phyloP scores from a whole-genome alignment of 2,329 filamentous ascomycete genomes.

The Aureobasidium sp. region DNA sequence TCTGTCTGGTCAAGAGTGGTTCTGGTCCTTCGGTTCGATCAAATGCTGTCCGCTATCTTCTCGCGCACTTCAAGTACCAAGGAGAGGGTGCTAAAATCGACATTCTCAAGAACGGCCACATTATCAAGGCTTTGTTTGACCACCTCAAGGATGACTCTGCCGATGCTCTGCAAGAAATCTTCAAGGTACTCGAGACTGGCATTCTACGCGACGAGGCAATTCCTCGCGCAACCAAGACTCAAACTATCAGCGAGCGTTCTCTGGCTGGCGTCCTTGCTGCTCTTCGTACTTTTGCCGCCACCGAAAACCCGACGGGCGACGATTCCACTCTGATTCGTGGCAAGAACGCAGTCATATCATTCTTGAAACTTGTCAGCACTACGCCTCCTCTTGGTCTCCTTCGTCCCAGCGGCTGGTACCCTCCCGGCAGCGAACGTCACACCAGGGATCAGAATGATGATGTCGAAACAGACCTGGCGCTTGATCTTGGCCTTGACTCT shows the following conservation, averaged over 20 bases:
- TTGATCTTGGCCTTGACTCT: constrained; percentile 63
- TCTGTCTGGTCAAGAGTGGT: constrained; percentile 60
- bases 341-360: constrained; percentile 54
- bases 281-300: constrained; percentile 42
- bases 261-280: constrained; percentile 64
- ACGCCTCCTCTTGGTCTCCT: constrained; percentile 64
- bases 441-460: constrained; percentile 19
- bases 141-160: constrained; percentile 71
- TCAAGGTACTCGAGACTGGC: constrained; percentile 60
- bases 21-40: constrained; percentile 69
- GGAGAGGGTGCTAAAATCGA: constrained; percentile 71
- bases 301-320: constrained; percentile 15
- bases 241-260: constrained; percentile 65
- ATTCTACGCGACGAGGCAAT: constrained; percentile 70
- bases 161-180: constrained; percentile 63
- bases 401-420: constrained; percentile 76
- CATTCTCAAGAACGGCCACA: constrained; percentile 64
- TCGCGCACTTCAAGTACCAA: constrained; percentile 71
- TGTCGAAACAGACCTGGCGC: constrained; percentile 46
- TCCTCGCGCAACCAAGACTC: constrained; percentile 63
- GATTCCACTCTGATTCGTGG: constrained; percentile 9
- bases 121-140: constrained; percentile 64
- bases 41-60: constrained; percentile 71
- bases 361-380: constrained; percentile 69
- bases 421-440: constrained; percentile 51